Base-by-base conservation (phyloP, 768 basidiomycete species). In the Suillus sp. region DNA sequence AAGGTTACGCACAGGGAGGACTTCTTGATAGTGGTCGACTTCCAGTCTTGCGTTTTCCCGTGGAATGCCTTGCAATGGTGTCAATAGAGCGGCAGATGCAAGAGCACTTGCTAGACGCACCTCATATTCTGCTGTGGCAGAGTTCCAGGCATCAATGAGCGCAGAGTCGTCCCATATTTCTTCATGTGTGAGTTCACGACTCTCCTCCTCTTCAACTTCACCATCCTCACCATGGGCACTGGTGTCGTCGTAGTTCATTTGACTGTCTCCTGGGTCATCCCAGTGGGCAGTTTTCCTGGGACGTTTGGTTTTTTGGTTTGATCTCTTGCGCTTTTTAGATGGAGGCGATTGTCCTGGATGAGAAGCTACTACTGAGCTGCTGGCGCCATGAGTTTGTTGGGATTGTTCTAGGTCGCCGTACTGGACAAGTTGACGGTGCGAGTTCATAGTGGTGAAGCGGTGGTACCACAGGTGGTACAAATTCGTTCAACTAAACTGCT, bases 101-200 rank as follows among this genome's bases (percentile, higher is more conserved):
- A 2, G 7, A 58, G 60, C 16, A 34, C 27, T 43, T 37, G 38
- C 34, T 14, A 1, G 55, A 74, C 75, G 54, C 66, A 86, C 86
- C 77, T 90, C 82, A 67, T 93, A 94, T 72, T 94, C 92, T 62
- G 90, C 90, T 66, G 82, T 86, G 20, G 92, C 92, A 64, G 92
- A 88, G 72, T 93, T 83, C 92, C 92, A 93, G 22, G 92, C 92
- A 59, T 90, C 82, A 51, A 94, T 84, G 66, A 94, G 82, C 4
- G 89, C 90, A 40, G 90, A 89, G 72, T 94, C 92, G 66, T 94
- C 92, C 92, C 92, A 94, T 42, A 92, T 86, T 69, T 94, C 92
- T 55, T 87, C 83, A 38, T 88, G 82, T 10, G 88, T 85, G 63
- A 92, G 80, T 61, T 86, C 80, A 32, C 87, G 81, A 66, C 87